A percentile compares a stretch with the other conserved stretches of the same genome.
These are phyloP conservation scores for Sherardia arvensis DNA, from an alignment of 257 asterid genomes.

Conservation along the genomic window DNA sequence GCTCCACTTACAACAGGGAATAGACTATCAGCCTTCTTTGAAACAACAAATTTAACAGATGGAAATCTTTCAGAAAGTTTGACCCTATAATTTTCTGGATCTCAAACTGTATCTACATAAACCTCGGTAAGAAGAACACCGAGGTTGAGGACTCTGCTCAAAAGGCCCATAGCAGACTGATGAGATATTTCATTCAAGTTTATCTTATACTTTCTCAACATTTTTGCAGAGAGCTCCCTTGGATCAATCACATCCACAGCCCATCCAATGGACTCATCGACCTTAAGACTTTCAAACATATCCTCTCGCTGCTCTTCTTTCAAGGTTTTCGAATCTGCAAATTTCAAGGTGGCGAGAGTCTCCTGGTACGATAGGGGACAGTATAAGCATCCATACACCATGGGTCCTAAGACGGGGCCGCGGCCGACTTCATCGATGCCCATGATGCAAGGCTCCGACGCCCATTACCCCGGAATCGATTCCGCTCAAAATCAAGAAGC, in stretches of 20 bases:
- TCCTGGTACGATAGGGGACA: conserved; percentile 74
- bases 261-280: conserved; percentile 84
- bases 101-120: conserved; percentile 93
- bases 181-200: conserved; percentile 93
- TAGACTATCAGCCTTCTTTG: conserved; percentile 97
- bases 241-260: conserved; percentile 93
- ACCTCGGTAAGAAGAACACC: conserved; percentile 95
- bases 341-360: conserved; percentile 68
- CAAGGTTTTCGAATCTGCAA: conserved; percentile 93
- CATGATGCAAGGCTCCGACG: conserved; percentile 83
- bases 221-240: conserved; percentile 82
- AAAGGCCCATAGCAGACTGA: conserved; percentile 87
- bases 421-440: conserved; percentile 99
- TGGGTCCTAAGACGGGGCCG: conserved; percentile 98
- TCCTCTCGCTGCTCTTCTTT: conserved; percentile 97
- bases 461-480: conserved; percentile 55
- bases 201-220: conserved; percentile 84
- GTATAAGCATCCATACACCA: conserved; percentile 93
- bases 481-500: too few species aligned
- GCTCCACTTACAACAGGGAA: conserved; percentile 99
- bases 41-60: conserved; percentile 71
- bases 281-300: conserved; percentile 71
- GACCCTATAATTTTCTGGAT: conserved; percentile 77
- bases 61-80: conserved; percentile 80
- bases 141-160: conserved; percentile 49